phyloP scores from a whole-genome alignment of 805 yeast genomes.

The Peterozyma toletana region DNA sequence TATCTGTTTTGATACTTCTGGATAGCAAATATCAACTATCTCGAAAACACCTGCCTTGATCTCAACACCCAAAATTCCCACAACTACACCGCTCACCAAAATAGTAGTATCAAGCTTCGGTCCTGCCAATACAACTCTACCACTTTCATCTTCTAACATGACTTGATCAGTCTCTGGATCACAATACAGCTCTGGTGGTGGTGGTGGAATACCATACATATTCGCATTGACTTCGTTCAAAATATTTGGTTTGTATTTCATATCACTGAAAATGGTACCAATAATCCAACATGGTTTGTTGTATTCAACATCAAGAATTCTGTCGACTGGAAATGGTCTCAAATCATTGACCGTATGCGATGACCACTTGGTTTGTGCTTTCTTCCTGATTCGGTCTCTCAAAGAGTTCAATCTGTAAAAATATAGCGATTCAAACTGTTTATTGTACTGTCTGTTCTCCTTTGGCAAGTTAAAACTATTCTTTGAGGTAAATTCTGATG shows the following conservation, averaged over 20 bases:
- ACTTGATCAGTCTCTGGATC: conserved; percentile 52
- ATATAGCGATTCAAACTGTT: conserved; percentile 36
- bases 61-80: conserved; percentile 84
- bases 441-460: conserved; percentile 24
- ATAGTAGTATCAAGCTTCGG: conserved; percentile 53
- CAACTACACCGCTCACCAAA: conserved; percentile 83
- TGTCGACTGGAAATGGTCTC: conserved; percentile 26
- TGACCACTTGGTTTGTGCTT: conserved; percentile 30
- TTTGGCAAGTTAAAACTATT: conserved; percentile 16
- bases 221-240: conserved; percentile 69
- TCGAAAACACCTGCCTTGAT: conserved; percentile 77
- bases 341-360: conserved; percentile 28
- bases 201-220: conserved; percentile 41
- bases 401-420: conserved; percentile 28
- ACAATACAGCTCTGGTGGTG: conserved; percentile 32
- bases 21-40: conserved; percentile 73
- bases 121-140: conserved; percentile 66
- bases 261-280: conserved; percentile 81
- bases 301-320: conserved; percentile 55
- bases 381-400: conserved; percentile 17
- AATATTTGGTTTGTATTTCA: conserved; percentile 80
- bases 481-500: neutral
- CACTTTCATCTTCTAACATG: conserved; percentile 88
- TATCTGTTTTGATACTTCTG: conserved; percentile 54
- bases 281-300: conserved; percentile 70